Percentiles rank a stretch among this genome's conserved stretches.
Conservation (phyloP, 345 rosid genomes). For the Murraya paniculata region DNA sequence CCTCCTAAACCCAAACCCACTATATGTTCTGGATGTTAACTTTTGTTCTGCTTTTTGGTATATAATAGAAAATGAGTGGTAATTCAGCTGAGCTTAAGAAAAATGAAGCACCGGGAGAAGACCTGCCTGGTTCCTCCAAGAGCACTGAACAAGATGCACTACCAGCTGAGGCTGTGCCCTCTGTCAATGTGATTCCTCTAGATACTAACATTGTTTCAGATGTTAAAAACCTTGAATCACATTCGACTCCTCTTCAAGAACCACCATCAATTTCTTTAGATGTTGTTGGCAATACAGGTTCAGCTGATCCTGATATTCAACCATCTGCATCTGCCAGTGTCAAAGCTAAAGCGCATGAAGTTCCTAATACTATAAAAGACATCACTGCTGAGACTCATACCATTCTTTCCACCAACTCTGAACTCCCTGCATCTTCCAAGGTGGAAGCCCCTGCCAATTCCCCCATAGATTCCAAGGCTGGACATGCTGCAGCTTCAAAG, state of each 20-base stretch:
- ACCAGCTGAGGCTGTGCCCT: slow-evolving; percentile 1
- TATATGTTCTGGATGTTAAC: neutral
- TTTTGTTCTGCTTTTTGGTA: neutral
- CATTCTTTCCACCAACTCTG: neutral
- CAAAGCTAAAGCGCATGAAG: slow-evolving; percentile 23
- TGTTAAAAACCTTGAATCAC: slow-evolving; percentile 22
- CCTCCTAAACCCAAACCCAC: no score
- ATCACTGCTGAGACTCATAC: slow-evolving; percentile 13
- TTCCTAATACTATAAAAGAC: slow-evolving; percentile 22
- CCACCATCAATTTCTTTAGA: slow-evolving; percentile 23
- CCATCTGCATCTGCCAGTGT: slow-evolving; percentile 4
- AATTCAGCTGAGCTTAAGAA: slow-evolving; percentile 19
- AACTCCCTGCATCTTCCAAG: neutral
- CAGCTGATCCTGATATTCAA: slow-evolving; percentile 22
- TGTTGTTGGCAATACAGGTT: slow-evolving; percentile 19
- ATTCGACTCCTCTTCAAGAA: slow-evolving; percentile 16
- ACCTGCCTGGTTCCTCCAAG: neutral
- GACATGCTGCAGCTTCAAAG: neutral
- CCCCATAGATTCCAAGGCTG: neutral
- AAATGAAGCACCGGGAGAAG: slow-evolving; percentile 10
- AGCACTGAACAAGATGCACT: neutral
- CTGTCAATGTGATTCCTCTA: slow-evolving; percentile 14
- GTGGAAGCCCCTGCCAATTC: neutral
- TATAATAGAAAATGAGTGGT: slow-evolving; percentile 21
- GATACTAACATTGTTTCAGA: neutral